phyloP scores from a whole-genome alignment of 108 stramenopile species.

The Schizochytrium sp. region DNA sequence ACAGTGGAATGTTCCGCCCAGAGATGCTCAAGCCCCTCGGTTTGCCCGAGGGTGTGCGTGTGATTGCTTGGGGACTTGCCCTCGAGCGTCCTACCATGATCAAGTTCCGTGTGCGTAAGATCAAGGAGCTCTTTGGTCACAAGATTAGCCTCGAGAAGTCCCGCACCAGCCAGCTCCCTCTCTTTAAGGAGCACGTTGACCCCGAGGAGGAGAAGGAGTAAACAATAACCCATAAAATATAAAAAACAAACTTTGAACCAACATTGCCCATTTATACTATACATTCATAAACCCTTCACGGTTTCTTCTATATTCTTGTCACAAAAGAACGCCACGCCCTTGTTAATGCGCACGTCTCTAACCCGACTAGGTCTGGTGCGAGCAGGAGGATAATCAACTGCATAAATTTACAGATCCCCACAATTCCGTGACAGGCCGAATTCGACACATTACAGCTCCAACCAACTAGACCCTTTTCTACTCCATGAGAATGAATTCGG shows the following conservation, averaged over 20 bases:
- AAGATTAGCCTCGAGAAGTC: slow-evolving; percentile 96
- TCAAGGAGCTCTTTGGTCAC: slow-evolving; percentile 99
- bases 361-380: too few species aligned
- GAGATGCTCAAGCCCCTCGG: slow-evolving; percentile 99
- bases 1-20: slow-evolving; percentile 99
- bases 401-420: too few species aligned
- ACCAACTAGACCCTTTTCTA: too few species aligned
- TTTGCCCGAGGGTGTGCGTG: slow-evolving; percentile 97
- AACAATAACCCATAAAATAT: background rate
- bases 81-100: slow-evolving; percentile 99
- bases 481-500: too few species aligned
- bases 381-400: too few species aligned
- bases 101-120: slow-evolving; percentile 99
- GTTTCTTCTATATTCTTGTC: too few species aligned
- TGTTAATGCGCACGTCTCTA: too few species aligned
- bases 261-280: background rate
- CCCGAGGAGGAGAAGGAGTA: background rate
- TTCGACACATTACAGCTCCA: too few species aligned
- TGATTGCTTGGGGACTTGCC: slow-evolving; percentile 98
- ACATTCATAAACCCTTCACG: too few species aligned
- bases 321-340: too few species aligned
- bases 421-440: too few species aligned
- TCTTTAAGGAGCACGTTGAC: slow-evolving; percentile 78
- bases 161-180: slow-evolving; percentile 90
- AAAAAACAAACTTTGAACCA: background rate